Evolutionary conservation across 1,139 yeast genomes (phyloP).

Genomic region (Sugiyamaella neomexicana): DNA sequence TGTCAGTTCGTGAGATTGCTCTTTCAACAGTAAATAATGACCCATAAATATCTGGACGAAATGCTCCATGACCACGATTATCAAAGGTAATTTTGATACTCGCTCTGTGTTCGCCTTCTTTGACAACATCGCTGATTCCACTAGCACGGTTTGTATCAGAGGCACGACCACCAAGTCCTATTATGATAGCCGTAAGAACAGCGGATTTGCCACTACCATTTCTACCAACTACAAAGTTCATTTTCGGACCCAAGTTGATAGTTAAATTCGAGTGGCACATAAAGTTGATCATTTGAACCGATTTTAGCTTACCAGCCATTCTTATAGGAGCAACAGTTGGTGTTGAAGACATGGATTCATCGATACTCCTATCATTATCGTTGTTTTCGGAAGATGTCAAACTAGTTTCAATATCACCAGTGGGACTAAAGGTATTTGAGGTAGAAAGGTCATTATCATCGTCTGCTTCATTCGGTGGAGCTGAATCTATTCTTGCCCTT

Average conservation of each 20-base stretch:
- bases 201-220: slow-evolving; percentile 98
- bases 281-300: slow-evolving; percentile 36
- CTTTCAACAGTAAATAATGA: slow-evolving; percentile 68
- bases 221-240: slow-evolving; percentile 89
- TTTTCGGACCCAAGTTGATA: slow-evolving; percentile 73
- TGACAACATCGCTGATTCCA: slow-evolving; percentile 66
- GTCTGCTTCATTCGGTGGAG: not conserved
- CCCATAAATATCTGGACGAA: slow-evolving; percentile 65
- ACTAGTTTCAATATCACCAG: not conserved
- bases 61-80: slow-evolving; percentile 65
- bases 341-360: slow-evolving; percentile 42
- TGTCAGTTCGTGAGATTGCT: slow-evolving; percentile 42
- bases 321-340: slow-evolving; percentile 41
- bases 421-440: not conserved
- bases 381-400: not conserved
- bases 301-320: slow-evolving; percentile 30
- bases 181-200: slow-evolving; percentile 82
- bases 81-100: slow-evolving; percentile 58
- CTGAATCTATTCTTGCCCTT: not conserved
- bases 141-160: slow-evolving; percentile 85
- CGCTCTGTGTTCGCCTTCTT: slow-evolving; percentile 71
- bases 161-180: slow-evolving; percentile 94
- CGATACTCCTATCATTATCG: not conserved
- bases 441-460: not conserved
- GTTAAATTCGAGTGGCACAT: slow-evolving; percentile 81